Percentiles rank a stretch among this genome's conserved stretches.
Conservation (phyloP, 441 rosid genomes). For the Gossypium schwendimanii region DNA sequence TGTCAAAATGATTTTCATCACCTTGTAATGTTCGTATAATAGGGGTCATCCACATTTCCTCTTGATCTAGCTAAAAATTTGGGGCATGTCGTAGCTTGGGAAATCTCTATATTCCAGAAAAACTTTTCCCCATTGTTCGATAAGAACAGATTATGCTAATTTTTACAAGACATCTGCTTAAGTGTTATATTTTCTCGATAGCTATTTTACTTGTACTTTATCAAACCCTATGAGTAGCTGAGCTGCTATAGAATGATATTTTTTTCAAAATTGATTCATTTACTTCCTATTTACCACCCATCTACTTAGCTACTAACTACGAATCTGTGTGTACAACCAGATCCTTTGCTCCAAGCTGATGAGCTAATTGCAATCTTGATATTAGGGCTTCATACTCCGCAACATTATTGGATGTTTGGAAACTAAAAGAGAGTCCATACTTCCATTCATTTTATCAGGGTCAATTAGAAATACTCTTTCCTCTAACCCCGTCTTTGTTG, state of each 20-base stretch:
- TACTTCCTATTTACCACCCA: not conserved
- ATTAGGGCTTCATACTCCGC: not conserved
- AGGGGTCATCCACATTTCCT: not conserved
- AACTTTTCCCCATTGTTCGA: not conserved
- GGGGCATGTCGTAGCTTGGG: not conserved
- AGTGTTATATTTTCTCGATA: too few species aligned
- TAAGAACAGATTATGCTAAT: not conserved
- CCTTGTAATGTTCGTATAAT: not conserved
- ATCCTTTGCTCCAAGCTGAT: not conserved
- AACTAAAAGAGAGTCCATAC: not conserved
- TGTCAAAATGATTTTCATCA: too few species aligned
- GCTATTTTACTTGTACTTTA: not conserved
- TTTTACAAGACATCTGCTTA: not conserved
- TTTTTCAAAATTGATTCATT: not conserved
- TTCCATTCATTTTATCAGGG: not conserved
- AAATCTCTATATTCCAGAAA: not conserved
- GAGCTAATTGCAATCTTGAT: not conserved
- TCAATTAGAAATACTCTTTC: too few species aligned
- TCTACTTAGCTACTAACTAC: not conserved
- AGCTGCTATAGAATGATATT: not conserved
- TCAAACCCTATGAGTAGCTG: not conserved
- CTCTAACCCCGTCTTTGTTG: not conserved
- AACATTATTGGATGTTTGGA: not conserved
- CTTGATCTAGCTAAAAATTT: not conserved
- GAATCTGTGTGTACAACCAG: not conserved